Base-by-base conservation (phyloP, 371 early-diverging fungal genomes). In the Apophysomyces elegans region DNA sequence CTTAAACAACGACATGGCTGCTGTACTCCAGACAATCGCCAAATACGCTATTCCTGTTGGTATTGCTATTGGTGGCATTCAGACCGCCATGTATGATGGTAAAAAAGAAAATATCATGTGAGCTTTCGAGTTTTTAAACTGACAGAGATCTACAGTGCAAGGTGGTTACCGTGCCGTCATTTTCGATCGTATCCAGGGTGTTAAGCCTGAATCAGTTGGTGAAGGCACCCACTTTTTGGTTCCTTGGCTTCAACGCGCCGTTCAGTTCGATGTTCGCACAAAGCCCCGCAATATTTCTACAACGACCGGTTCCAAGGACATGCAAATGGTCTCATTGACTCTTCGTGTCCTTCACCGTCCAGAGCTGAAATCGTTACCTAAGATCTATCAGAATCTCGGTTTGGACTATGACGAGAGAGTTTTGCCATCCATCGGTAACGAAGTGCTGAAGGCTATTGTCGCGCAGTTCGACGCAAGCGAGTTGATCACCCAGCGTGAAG, bases 391-490 rank as follows among this genome's bases (percentile, higher is more conserved):
- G 81, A 90, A 86, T 65, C 81, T 98, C 58, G 99, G 99, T 58
- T 71, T 88, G 62, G 99, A 99, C 78, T 99, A 97, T 71, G 98
- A 98, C 70, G 99, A 99, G 78, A 86, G 98, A 68, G 98, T 98
- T 32, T 85, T 99, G 68, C 99, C 99, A 37, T 93, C 94, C 63
- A 98, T 99, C 74, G 99, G 98, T 75, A 99, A 99, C 84, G 99
- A 99, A 84, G 98, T 99, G 35, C 86, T 98, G 71, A 99, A 99
- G 88, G 84, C 95, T 64, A 91, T 97, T 61, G 98, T 99, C n/a
- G 99, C 99, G 32, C 99, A 98, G 85, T 99, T 96, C 76, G 96
- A 98, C 79, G 98, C 99, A 60, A 85, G 90, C 63, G 98, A 99
- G 79, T 85, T 99, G 59, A 99, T 99, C 73, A 99, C 99, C 14